Conservation (phyloP, 1,284 basidiomycete genomes). For the Coniophora puteana region DNA sequence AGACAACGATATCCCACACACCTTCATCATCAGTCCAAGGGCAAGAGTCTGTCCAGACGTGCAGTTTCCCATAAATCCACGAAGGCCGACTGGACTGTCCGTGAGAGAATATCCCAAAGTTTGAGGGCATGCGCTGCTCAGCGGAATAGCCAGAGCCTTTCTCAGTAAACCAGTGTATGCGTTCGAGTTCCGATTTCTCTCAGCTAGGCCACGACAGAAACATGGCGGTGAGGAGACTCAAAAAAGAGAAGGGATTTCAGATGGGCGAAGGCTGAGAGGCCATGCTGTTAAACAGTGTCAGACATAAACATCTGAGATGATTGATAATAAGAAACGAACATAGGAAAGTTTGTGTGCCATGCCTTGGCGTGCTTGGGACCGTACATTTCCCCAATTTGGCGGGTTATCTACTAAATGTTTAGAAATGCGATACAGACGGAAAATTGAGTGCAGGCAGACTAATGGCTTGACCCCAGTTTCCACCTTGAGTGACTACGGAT, state of each 20-base stretch:
- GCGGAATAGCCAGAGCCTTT: conserved; percentile 37
- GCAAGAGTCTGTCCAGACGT: conserved; percentile 48
- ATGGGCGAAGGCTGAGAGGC: conserved; percentile 21
- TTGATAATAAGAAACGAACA: conserved; percentile 16
- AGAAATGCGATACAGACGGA: background rate
- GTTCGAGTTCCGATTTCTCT: conserved; percentile 37
- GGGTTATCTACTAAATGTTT: conserved; percentile 31
- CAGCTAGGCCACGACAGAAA: conserved; percentile 22
- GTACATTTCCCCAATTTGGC: conserved; percentile 35
- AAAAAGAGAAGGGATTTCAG: conserved; percentile 25
- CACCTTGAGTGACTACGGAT: conserved; percentile 46
- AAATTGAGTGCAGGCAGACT: conserved; percentile 15
- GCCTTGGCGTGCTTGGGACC: conserved; percentile 39
- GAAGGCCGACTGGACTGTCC: conserved; percentile 56
- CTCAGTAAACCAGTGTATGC: conserved; percentile 25
- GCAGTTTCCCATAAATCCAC: conserved; percentile 61
- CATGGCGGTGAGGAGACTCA: conserved; percentile 26
- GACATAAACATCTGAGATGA: background rate
- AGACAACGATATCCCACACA: conserved; percentile 13
- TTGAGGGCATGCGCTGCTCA: conserved; percentile 50
- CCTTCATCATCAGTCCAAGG: conserved; percentile 50
- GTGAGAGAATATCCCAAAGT: conserved; percentile 52
- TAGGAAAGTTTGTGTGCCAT: conserved; percentile 42
- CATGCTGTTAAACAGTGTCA: background rate
- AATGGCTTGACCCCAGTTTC: conserved; percentile 48